phyloP scores from a whole-genome alignment of 148 eudicot genomes.

The Dianthus caryophyllus region DNA sequence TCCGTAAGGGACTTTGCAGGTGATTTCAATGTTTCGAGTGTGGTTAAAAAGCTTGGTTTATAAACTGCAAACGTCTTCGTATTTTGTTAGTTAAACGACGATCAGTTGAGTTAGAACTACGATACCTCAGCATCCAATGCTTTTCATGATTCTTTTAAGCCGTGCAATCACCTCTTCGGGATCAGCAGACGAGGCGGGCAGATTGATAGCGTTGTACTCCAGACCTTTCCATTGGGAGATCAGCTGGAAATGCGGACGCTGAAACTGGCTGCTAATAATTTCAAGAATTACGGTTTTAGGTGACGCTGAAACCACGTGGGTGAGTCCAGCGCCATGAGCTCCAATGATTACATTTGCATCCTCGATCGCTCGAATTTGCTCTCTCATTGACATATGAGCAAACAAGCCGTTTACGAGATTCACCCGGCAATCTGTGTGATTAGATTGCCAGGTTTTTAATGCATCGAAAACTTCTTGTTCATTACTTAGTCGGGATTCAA shows the following conservation, averaged over 20 bases:
- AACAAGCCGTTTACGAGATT: conserved; percentile 77
- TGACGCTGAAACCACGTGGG: conserved; percentile 81
- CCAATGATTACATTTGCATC: conserved; percentile 90
- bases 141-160: conserved; percentile 51
- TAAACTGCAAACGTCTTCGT: background rate
- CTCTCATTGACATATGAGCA: conserved; percentile 94
- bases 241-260: conserved; percentile 78
- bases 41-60: background rate
- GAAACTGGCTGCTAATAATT: conserved; percentile 70
- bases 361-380: conserved; percentile 81
- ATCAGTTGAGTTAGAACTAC: too few relatives aligned
- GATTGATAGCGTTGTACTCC: conserved; percentile 68
- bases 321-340: conserved; percentile 99
- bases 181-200: conserved; percentile 56
- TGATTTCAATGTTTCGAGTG: background rate
- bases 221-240: conserved; percentile 91
- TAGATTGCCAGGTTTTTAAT: conserved; percentile 54
- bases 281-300: conserved; percentile 69
- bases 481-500: conserved; percentile 75
- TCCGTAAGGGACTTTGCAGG: background rate
- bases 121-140: conserved; percentile 53
- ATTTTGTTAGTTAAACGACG: background rate
- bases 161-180: conserved; percentile 54
- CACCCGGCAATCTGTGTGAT: conserved; percentile 43
- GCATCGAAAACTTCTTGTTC: conserved; percentile 82